A percentile compares a stretch with the other conserved stretches of the same genome.
These are phyloP conservation scores for Termitomyces titanicus DNA, from an alignment of 768 basidiomycete species.

Conservation along the genomic window DNA sequence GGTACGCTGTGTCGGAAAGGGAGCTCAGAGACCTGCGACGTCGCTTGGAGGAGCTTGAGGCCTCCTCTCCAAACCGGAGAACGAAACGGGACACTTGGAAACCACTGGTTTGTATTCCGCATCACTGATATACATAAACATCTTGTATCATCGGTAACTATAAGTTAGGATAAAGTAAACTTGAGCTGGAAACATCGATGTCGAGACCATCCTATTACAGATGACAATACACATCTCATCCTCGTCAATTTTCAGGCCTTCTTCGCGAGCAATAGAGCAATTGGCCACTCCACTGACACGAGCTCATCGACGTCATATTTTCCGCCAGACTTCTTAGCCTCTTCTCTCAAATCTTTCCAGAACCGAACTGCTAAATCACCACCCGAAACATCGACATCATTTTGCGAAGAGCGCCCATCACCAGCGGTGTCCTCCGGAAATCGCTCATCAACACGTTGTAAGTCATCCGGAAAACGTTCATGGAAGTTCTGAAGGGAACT, in stretches of 20 bases:
- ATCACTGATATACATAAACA: neutral
- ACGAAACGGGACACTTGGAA: neutral
- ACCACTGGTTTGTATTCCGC: neutral
- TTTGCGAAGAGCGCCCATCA: neutral
- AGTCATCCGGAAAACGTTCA: constrained; percentile 58
- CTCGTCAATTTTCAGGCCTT: constrained; percentile 8
- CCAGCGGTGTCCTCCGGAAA: constrained; percentile 28
- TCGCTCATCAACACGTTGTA: constrained; percentile 27
- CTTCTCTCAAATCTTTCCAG: constrained; percentile 49
- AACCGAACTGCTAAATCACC: constrained; percentile 68
- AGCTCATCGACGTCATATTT: constrained; percentile 33
- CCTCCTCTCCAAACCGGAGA: neutral
- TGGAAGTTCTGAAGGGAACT: constrained; percentile 68
- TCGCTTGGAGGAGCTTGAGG: constrained; percentile 11
- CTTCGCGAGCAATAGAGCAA: constrained; percentile 38
- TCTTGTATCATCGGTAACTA: neutral
- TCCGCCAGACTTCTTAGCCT: constrained; percentile 26
- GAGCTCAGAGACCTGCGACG: constrained; percentile 10
- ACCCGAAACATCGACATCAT: constrained; percentile 30
- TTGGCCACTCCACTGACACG: constrained; percentile 48
- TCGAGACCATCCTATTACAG: neutral
- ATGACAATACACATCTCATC: neutral
- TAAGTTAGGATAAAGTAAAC: neutral
- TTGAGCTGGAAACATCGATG: neutral
- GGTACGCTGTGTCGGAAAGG: constrained; percentile 7